A percentile compares a stretch with the other conserved stretches of the same genome.
phyloP scores from a whole-genome alignment of 2,329 filamentous ascomycete genomes.

The Penicillium corylophilum region DNA sequence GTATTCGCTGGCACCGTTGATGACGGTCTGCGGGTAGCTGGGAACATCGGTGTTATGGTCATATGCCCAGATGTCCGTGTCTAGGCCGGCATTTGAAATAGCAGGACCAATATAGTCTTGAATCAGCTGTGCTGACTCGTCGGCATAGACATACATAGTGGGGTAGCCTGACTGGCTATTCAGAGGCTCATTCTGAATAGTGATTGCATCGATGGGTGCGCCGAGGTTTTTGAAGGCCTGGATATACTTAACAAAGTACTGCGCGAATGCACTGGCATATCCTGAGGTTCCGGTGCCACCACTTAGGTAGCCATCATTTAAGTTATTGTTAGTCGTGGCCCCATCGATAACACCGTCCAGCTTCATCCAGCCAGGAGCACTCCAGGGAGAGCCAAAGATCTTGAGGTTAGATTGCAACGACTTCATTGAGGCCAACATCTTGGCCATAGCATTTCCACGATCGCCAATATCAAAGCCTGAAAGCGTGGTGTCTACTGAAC shows the following conservation, averaged over 20 bases:
- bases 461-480: slow-evolving; percentile 33
- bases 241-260: slow-evolving; percentile 42
- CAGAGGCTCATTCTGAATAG: slow-evolving; percentile 42
- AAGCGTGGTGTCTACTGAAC: slow-evolving; percentile 32
- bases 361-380: slow-evolving; percentile 44
- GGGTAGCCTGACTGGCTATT: slow-evolving; percentile 40
- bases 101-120: slow-evolving; percentile 31
- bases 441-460: slow-evolving; percentile 38
- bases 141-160: slow-evolving; percentile 39
- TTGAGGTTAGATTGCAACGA: slow-evolving; percentile 34
- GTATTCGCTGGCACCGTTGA: slow-evolving; percentile 29
- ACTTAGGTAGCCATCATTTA: slow-evolving; percentile 30
- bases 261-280: slow-evolving; percentile 32
- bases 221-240: slow-evolving; percentile 35
- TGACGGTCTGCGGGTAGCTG: slow-evolving; percentile 35
- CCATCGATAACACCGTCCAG: slow-evolving; percentile 35
- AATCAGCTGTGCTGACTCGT: slow-evolving; percentile 35
- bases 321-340: slow-evolving; percentile 31
- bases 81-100: slow-evolving; percentile 22
- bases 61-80: slow-evolving; percentile 35
- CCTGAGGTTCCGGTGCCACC: slow-evolving; percentile 29
- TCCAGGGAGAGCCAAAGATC: slow-evolving; percentile 40
- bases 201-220: slow-evolving; percentile 37
- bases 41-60: slow-evolving; percentile 42
- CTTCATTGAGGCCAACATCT: slow-evolving; percentile 39